A percentile compares a stretch with the other conserved stretches of the same genome.
Conservation (phyloP, 2,329 filamentous ascomycete species). For the Colletotrichum filicis region DNA sequence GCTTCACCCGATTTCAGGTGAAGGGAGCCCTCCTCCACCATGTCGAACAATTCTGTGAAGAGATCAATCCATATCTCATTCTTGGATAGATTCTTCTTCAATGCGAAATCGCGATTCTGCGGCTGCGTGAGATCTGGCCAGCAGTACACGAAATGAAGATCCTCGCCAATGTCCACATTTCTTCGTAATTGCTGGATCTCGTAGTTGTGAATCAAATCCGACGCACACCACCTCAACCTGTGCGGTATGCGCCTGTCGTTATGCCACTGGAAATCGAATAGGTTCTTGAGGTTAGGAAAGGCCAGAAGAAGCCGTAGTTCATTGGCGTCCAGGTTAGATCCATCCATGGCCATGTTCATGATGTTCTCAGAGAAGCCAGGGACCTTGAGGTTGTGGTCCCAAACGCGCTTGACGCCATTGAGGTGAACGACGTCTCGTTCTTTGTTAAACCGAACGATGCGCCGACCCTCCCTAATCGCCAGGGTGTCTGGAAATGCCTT, state of each 20-base stretch:
- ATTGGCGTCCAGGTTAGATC: neutral
- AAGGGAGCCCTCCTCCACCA: neutral
- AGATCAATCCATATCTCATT: neutral
- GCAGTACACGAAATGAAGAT: conserved; percentile 41
- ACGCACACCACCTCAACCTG: conserved; percentile 45
- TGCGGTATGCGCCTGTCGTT: conserved; percentile 23
- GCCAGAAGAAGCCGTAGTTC: conserved; percentile 6
- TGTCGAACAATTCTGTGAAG: neutral
- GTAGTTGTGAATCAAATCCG: conserved; percentile 43
- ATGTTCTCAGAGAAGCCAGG: conserved; percentile 44
- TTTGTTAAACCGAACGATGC: conserved; percentile 43
- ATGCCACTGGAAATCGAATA: conserved; percentile 40
- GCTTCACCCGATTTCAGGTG: neutral
- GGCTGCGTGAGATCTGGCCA: conserved; percentile 47
- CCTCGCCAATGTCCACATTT: conserved; percentile 39
- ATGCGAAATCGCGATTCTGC: conserved; percentile 43
- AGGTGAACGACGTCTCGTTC: conserved; percentile 44
- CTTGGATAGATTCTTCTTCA: conserved; percentile 31
- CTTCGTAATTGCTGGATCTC: conserved; percentile 41
- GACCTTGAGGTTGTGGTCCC: conserved; percentile 35
- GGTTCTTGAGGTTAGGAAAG: conserved; percentile 41
- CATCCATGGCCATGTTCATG: conserved; percentile 41
- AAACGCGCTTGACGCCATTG: conserved; percentile 3
- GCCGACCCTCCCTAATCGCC: conserved; percentile 41
- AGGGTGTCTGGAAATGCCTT: conserved; percentile 46